Evolutionary conservation across 257 asterid genomes (phyloP), one percentile per base, ranked within the genome.

Genomic region (Capsicum pubescens): DNA sequence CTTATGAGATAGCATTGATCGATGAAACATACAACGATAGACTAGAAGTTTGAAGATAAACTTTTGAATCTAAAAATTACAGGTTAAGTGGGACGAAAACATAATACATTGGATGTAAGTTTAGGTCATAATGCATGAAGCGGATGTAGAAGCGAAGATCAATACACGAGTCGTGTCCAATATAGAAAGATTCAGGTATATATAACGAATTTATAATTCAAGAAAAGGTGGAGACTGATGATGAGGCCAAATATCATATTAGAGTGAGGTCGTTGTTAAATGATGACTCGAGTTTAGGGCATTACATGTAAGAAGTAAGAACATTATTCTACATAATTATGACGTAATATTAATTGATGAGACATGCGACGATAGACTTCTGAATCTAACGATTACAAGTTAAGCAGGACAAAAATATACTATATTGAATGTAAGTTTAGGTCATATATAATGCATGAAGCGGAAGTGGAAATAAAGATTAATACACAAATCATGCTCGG

Each of bases 121-220:
- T 66, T 13, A 66, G 72, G 2, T 13, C 0, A 0, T 66, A 66
- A 35, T 1, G 0, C 19, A 35, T 13, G 16, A 35, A 66, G 4
- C 5, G 0, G 10, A 11, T 12, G 4, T 6, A 1, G 13, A 64
- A 66, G 10, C 0, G n/a, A 32, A 12, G 10, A 66, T 66, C 10
- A 42, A 66, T 12, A 66, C 10, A 32, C 15, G 13, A 5, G 5
- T 32, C 10, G 32, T 12, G 6, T 0, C 2, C n/a, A 66, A 66
- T 0, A 0, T 2, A 32, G 11, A 0, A 66, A 66, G 10, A 26
- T 12, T 66, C 10, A 3, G 26, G 42, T 60, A n/a, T n/a, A 0
- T 60, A 42, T 26, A 6, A 3, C 19, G 7, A 0, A 0, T 60
- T 0, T 1, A 1, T 3, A 60, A 60, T 60, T 0, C 3, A 60